These are phyloP conservation scores for Chloranthus sessilifolius DNA, from an alignment of 164 flowering plant genomes.

Conservation along the genomic window DNA sequence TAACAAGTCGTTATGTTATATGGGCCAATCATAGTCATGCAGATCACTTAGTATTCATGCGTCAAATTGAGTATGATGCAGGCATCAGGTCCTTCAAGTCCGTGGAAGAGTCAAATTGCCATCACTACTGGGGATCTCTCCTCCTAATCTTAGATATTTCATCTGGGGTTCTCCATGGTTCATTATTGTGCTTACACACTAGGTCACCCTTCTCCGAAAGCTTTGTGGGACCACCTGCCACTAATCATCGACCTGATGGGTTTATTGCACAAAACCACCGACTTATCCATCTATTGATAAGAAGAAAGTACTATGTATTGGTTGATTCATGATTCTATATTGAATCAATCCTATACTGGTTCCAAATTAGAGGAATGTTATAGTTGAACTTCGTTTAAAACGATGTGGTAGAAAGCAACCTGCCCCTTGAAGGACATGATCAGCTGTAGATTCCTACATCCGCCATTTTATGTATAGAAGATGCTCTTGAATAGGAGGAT, in stretches of 20 bases:
- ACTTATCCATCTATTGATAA: no score
- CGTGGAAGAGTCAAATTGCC: no score
- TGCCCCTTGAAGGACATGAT: conserved; percentile 2
- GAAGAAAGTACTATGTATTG: no score
- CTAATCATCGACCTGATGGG: conserved; percentile 11
- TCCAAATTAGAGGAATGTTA: conserved; percentile 15
- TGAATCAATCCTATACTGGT: neutral
- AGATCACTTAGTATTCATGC: no score
- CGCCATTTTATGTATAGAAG: neutral
- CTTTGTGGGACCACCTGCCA: conserved; percentile 12
- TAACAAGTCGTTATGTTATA: no score
- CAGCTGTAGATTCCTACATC: neutral
- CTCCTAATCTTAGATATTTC: no score
- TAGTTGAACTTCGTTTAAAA: conserved; percentile 17
- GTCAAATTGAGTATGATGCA: no score
- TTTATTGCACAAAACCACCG: conserved; percentile 5
- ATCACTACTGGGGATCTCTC: no score
- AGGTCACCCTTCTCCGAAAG: conserved; percentile 17
- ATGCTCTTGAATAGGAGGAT: no score
- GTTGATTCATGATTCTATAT: no score
- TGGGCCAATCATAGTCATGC: no score
- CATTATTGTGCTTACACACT: conserved; percentile 16
- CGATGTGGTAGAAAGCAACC: conserved; percentile 13
- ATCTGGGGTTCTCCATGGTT: neutral
- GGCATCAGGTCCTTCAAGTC: no score